Evolutionary conservation across 306 rosid species (phyloP), one percentile per base, ranked within the genome.

Genomic region (Lupinus albus): DNA sequence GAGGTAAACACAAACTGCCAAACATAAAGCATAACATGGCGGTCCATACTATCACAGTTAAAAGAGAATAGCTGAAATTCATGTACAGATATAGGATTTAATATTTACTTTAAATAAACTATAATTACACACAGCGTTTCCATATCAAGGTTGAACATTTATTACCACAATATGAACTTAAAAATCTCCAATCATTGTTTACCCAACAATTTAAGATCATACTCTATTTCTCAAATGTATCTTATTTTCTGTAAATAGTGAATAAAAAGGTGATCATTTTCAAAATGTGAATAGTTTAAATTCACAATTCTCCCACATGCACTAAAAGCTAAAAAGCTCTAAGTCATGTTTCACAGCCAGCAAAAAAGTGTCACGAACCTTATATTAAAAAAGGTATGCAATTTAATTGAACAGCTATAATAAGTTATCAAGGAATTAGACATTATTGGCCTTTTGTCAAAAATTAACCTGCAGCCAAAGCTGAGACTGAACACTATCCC

Each of bases 401-500:
- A 68, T 8, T 38, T 39, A 61, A 25, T 2, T 11, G 39, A 78
- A 70, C 17, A 41, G 15, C 20, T 15, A 14, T 70, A 60, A 63
- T 49, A 67, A 32, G 56, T 52, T 38, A 77, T 39, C 73, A 49
- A 73, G 25, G 38, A 16, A 80, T 71, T 45, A 49, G 17, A 48
- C 64, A 52, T 49, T 57, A 64, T 61, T 55, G 28, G 8, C 47
- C 32, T 33, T 42, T 42, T 57, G 48, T 14, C 49, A 50, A 58
- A 58, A 59, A 78, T 53, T 63, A 72, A 93, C 99, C 89, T 93
- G 96, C 53, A 88, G 55, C 97, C 97, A 88, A 77, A 64, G 87
- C 84, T 93, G 99, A 63, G 99, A 78, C 81, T 81, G 98, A 75
- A 83, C 87, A 79, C 84, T 73, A 58, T 93, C 99, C 21, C 91